phyloP scores from a whole-genome alignment of 148 eudicot genomes.

The Rhododendron simsii region DNA sequence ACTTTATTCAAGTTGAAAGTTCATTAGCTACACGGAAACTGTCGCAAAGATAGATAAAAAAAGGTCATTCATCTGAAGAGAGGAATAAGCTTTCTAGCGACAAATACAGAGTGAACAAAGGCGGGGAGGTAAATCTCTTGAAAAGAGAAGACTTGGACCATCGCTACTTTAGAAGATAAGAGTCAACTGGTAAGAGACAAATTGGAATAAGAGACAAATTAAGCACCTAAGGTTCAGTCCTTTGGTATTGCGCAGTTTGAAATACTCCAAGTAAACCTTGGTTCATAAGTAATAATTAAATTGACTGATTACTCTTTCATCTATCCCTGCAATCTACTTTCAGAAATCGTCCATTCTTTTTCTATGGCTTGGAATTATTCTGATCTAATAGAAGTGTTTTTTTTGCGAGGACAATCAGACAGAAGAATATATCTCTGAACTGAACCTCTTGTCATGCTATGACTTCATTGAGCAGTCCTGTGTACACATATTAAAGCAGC shows the following conservation, averaged over 20 bases:
- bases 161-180: constrained; percentile 23
- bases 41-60: constrained; percentile 23
- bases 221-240: neutral
- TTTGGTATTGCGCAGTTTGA: neutral
- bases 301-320: neutral
- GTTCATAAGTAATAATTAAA: neutral
- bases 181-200: constrained; percentile 5
- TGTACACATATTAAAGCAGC: constrained; percentile 70
- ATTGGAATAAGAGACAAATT: constrained; percentile 1
- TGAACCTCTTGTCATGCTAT: constrained; percentile 64
- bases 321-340: neutral
- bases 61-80: constrained; percentile 20
- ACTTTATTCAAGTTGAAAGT: neutral
- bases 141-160: constrained; percentile 34
- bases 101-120: constrained; percentile 16
- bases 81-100: constrained; percentile 26
- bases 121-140: constrained; percentile 17
- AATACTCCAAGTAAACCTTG: neutral
- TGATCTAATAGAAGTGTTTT: constrained; percentile 19
- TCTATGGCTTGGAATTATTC: neutral
- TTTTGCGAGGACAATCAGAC: constrained; percentile 52
- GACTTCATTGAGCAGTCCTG: constrained; percentile 83
- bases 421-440: constrained; percentile 70
- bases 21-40: constrained; percentile 12
- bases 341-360: neutral